These are phyloP conservation scores for Cystobasidiopsis lactophilus DNA, from an alignment of 768 basidiomycete genomes.

Conservation along the genomic window DNA sequence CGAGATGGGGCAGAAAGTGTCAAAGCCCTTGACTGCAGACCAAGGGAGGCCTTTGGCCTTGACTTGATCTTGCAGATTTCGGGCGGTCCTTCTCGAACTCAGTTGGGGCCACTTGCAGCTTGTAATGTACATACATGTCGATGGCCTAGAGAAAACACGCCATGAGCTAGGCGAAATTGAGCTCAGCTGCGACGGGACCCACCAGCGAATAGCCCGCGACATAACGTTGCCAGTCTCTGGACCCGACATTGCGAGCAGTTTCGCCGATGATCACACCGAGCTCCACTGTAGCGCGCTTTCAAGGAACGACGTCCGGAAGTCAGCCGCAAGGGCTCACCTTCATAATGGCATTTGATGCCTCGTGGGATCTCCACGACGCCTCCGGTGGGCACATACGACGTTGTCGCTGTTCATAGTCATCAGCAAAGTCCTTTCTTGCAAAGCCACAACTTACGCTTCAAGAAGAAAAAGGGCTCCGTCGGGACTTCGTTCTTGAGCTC, in stretches of 20 bases:
- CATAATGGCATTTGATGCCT: slow-evolving; percentile 69
- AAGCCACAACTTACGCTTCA: slow-evolving; percentile 37
- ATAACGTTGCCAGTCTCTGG: slow-evolving; percentile 46
- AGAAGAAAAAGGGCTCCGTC: slow-evolving; percentile 92
- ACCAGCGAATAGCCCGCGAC: slow-evolving; percentile 63
- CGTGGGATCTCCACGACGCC: slow-evolving; percentile 66
- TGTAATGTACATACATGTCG: not conserved
- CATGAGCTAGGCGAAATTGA: too few relatives aligned
- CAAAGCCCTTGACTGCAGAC: slow-evolving; percentile 77
- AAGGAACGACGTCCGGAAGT: not conserved
- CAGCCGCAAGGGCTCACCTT: slow-evolving; percentile 35
- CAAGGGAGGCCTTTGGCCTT: slow-evolving; percentile 90
- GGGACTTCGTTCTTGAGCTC: slow-evolving; percentile 75
- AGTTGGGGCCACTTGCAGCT: not conserved
- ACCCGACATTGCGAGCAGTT: slow-evolving; percentile 56
- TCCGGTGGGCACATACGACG: slow-evolving; percentile 55
- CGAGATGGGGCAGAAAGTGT: slow-evolving; percentile 56
- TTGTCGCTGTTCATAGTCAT: slow-evolving; percentile 29
- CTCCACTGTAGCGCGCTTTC: slow-evolving; percentile 40
- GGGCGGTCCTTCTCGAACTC: slow-evolving; percentile 31
- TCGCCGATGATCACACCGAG: slow-evolving; percentile 92
- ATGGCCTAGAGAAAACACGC: slow-evolving; percentile 28
- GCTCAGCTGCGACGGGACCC: too few relatives aligned
- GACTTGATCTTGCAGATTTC: slow-evolving; percentile 80
- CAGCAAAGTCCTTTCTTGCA: not conserved